Conservation (phyloP, 1,284 basidiomycete species). For the Irpex rosettiformis region DNA sequence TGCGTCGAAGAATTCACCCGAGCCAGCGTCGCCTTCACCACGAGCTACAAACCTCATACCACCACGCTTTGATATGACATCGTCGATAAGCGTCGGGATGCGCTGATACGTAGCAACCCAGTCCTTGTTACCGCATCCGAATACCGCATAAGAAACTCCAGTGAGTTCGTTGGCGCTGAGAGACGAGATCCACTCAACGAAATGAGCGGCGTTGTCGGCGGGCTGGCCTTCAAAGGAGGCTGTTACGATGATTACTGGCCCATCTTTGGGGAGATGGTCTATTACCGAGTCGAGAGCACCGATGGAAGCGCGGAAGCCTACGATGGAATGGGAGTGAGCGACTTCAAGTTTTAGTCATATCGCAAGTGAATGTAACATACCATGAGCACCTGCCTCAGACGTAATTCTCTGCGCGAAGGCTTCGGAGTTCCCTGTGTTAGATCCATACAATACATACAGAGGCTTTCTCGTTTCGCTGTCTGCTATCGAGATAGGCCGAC, state of each 20-base stretch:
- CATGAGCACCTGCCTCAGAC: slow-evolving; percentile 36
- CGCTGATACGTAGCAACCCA: slow-evolving; percentile 50
- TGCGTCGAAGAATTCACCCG: slow-evolving; percentile 40
- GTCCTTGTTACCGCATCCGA: slow-evolving; percentile 52
- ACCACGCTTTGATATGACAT: slow-evolving; percentile 34
- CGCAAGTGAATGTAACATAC: too few species aligned
- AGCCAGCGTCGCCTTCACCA: slow-evolving; percentile 42
- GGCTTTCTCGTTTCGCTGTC: slow-evolving; percentile 17
- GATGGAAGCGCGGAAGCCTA: slow-evolving; percentile 39
- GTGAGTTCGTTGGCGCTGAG: slow-evolving; percentile 28
- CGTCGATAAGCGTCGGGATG: slow-evolving; percentile 45
- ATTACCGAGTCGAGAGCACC: slow-evolving; percentile 41
- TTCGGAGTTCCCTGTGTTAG: slow-evolving; percentile 49
- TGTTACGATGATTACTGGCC: slow-evolving; percentile 45
- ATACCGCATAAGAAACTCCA: slow-evolving; percentile 42
- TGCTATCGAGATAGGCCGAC: neutral
- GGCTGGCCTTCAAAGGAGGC: slow-evolving; percentile 51
- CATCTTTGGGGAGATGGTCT: slow-evolving; percentile 39
- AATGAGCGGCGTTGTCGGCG: slow-evolving; percentile 45
- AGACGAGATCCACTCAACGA: slow-evolving; percentile 38
- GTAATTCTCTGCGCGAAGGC: slow-evolving; percentile 46
- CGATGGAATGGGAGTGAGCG: neutral
- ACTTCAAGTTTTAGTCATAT: too few species aligned
- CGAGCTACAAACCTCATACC: slow-evolving; percentile 38
- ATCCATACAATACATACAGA: slow-evolving; percentile 42